A percentile compares a stretch with the other conserved stretches of the same genome.
Evolutionary conservation across 768 basidiomycete genomes (phyloP).

Genomic region (Rhizopogon roseolus): DNA sequence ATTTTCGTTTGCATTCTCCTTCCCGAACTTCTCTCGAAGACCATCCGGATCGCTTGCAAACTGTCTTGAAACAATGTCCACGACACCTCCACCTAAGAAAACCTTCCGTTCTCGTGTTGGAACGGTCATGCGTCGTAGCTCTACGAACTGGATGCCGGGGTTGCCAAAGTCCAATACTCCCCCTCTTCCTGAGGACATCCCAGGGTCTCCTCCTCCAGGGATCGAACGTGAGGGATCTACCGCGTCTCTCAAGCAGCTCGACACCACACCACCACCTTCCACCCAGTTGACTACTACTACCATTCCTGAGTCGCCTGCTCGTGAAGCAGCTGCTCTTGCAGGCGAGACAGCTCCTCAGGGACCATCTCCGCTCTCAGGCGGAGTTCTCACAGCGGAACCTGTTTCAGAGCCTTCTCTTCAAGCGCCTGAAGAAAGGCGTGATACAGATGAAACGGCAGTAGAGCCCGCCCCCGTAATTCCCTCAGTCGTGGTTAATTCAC

Average conservation of each 20-base stretch:
- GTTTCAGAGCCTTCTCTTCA: conserved; percentile 7
- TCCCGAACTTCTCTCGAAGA: conserved; percentile 4
- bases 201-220: conserved; percentile 23
- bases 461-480: conserved; percentile 10
- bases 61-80: conserved; percentile 19
- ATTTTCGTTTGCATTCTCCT: neutral
- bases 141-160: conserved; percentile 43
- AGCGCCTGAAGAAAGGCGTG: conserved; percentile 4
- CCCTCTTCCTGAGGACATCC: conserved; percentile 19
- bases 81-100: conserved; percentile 29
- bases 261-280: conserved; percentile 34
- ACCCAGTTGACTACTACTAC: conserved; percentile 34
- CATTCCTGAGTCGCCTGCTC: conserved; percentile 64
- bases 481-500: conserved; percentile 7
- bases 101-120: conserved; percentile 59
- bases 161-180: conserved; percentile 24
- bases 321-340: conserved; percentile 44
- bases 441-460: neutral
- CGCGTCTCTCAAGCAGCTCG: conserved; percentile 27
- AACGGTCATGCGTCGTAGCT: conserved; percentile 55
- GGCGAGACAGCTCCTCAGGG: conserved; percentile 27
- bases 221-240: conserved; percentile 25
- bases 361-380: conserved; percentile 40
- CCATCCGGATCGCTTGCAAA: neutral
- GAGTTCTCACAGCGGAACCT: conserved; percentile 15